Evolutionary conservation across 2,329 filamentous ascomycete genomes (phyloP), one percentile per base, ranked within the genome.

Genomic region (Leptographium wingfieldii): DNA sequence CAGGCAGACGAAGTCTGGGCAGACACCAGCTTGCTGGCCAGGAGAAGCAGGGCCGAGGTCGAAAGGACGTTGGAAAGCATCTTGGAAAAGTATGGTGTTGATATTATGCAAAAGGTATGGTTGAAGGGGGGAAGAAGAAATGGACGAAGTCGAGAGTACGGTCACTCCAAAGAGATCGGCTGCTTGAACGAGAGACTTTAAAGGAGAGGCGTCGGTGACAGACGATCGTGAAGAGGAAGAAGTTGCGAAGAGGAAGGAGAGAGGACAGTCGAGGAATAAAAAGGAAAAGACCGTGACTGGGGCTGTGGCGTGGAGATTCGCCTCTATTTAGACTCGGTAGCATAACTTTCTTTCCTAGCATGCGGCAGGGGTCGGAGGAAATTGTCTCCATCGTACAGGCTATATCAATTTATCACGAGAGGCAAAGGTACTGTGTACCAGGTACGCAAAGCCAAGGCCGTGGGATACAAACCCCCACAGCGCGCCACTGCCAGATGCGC

Each of bases 1-100:
- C 81, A 84, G 14, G 68, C 67, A n/a, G 79, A 82, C 66, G 67
- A 76, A 62, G 81, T 84, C 75, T 84, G 81, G 59, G 79, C 80
- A 62, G 76, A 72, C 61, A 75, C 80, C 65, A 81, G 65, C 62
- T 71, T 67, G 52, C 64, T 59, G 51, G 76, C 74, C 62, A 79
- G 76, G 16, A 83, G 71, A 64, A 76, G 74, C 73, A 80, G 68
- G 43, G 74, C 72, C 58, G 77, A 73, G 62, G 73, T 67, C 59
- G 75, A 73, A 61, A 80, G 62, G 58, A 76, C 57, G 69, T 77
- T 80, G 71, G 74, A 70, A 63, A 80, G 67, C 74, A 78, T 77
- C 46, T 61, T 73, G 68, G 22, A 33, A 14, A n/a, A n/a, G 19
- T n/a, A 46, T n/a, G 43, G 16, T 46, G 43, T 46, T n/a, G 43